Evolutionary conservation across 176 grass and related monocot genomes (phyloP).

Genomic region (Chloris gayana): DNA sequence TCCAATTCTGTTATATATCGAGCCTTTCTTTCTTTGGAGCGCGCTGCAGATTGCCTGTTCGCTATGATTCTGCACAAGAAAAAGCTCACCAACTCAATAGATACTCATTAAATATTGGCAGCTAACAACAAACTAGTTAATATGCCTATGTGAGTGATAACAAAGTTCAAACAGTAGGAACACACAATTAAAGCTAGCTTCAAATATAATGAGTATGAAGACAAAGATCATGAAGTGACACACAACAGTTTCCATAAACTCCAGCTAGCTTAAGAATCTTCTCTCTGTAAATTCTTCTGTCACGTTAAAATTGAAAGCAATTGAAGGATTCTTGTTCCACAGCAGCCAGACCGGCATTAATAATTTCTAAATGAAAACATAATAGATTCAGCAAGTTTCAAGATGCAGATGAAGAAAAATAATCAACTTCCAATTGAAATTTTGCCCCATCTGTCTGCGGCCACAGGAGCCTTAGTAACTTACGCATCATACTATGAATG

Average conservation of each 20-base stretch:
- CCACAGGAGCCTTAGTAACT: neutral
- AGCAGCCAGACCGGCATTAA: neutral
- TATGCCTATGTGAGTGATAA: neutral
- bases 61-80: slow-evolving; percentile 75
- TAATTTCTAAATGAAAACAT: no score
- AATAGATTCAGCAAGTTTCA: neutral
- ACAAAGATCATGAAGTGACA: neutral
- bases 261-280: neutral
- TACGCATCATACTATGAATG: no score
- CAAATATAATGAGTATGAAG: neutral
- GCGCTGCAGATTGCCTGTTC: slow-evolving; percentile 90
- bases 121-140: neutral
- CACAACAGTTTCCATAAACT: neutral
- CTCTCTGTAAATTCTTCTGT: neutral
- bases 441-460: neutral
- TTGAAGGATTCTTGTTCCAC: neutral
- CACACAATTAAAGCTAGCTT: neutral
- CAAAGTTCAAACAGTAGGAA: neutral
- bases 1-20: slow-evolving; percentile 92
- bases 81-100: slow-evolving; percentile 27
- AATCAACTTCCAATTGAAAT: neutral
- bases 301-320: neutral
- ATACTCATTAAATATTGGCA: slow-evolving; percentile 3
- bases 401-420: neutral
- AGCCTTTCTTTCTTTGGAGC: slow-evolving; percentile 92